Evolutionary conservation across 2,329 filamentous ascomycete species (phyloP).

Genomic region (Penicillium sp.): DNA sequence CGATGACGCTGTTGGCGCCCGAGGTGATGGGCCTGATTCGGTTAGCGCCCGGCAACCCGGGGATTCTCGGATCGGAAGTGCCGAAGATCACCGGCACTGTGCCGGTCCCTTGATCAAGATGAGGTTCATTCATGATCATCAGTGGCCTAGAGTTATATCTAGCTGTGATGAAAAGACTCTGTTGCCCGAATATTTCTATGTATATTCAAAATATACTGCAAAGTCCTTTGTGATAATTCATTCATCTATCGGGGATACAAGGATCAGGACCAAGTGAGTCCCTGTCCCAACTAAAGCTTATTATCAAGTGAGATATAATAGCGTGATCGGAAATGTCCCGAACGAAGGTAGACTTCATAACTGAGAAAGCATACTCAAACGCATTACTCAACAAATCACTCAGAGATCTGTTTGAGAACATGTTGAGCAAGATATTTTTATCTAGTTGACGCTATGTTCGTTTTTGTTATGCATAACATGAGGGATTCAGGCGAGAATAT

Average conservation of each 20-base stretch:
- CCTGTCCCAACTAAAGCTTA: not conserved
- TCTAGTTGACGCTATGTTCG: not conserved
- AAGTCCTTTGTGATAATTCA: not conserved
- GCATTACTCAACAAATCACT: not conserved
- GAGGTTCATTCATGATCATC: not conserved
- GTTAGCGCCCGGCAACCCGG: conserved; percentile 34
- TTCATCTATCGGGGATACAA: not conserved
- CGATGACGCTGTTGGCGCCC: conserved; percentile 26
- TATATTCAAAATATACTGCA: not conserved
- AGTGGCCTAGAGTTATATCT: not conserved
- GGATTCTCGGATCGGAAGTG: conserved; percentile 33
- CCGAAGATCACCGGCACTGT: conserved; percentile 14
- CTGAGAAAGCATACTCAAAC: not conserved
- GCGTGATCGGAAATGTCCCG: not conserved
- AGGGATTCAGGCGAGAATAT: not conserved
- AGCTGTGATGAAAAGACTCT: not conserved
- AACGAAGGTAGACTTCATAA: not conserved
- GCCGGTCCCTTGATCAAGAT: not conserved
- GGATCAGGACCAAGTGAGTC: not conserved
- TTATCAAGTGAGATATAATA: not conserved
- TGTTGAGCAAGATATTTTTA: not conserved
- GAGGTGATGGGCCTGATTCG: conserved; percentile 26
- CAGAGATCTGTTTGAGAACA: not conserved
- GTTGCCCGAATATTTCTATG: not conserved
- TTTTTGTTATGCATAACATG: not conserved